phyloP scores from a whole-genome alignment of 164 flowering plant genomes.

The Taxillus chinensis region DNA sequence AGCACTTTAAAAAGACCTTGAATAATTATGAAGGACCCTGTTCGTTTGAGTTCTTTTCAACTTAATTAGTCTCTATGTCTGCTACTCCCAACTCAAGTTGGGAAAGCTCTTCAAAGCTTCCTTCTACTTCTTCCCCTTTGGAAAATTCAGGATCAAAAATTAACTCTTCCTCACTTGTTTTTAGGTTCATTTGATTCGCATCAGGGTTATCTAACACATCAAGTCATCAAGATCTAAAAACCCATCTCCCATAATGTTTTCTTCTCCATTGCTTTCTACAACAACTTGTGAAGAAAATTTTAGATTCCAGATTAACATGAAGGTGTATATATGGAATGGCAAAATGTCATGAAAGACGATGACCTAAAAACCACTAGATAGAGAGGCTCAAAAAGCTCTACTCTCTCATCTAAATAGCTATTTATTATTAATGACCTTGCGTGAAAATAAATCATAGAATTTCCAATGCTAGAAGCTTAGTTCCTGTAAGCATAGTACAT shows the following conservation, averaged over 20 bases:
- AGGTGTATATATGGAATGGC: conserved; percentile 8
- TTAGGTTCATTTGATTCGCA: neutral
- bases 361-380: conserved; percentile 1
- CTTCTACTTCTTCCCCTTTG: conserved; percentile 25
- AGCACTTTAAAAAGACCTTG: conserved; percentile 27
- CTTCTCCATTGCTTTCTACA: conserved; percentile 44
- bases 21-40: conserved; percentile 19
- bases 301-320: conserved; percentile 11
- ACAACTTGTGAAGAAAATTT: conserved; percentile 61
- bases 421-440: neutral
- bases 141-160: conserved; percentile 42
- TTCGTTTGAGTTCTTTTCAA: conserved; percentile 7
- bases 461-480: conserved; percentile 16
- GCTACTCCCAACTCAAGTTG: conserved; percentile 24
- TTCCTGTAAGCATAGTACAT: conserved; percentile 15
- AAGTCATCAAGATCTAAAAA: conserved; percentile 52
- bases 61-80: conserved; percentile 20
- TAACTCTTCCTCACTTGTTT: conserved; percentile 16
- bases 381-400: conserved; percentile 4
- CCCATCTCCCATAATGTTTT: conserved; percentile 53
- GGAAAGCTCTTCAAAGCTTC: conserved; percentile 15
- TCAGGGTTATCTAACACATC: conserved; percentile 24
- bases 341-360: conserved; percentile 12
- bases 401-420: conserved; percentile 10
- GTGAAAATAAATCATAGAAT: conserved; percentile 14